Base-by-base conservation (phyloP, 208 protist species). In the Trichomonas gallinae region DNA sequence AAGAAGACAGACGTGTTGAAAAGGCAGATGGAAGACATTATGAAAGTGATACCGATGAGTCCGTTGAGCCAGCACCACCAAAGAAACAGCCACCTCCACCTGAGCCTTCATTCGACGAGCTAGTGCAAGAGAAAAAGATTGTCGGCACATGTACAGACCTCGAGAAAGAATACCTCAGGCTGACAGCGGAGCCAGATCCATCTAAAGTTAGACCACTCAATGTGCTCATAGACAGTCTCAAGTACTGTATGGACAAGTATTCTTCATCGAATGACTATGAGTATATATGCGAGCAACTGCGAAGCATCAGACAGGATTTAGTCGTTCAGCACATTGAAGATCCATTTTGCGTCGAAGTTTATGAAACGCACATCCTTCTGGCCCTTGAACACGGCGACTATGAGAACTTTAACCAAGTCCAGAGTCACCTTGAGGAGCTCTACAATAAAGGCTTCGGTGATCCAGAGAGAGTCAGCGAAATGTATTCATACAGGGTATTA, bases 261-360 rank as follows among this genome's bases (percentile, higher is more conserved):
- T 13, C 45, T 34, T 13, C 45, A 38, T 49, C 17, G 6, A 93
- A 93, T 38, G 87, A 93, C 51, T 93, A 93, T 51, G 87, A 93
- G 4, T 93, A 93, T 26, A 93, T 93, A 17, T 38, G 23, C 6
- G 87, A 93, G 31, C 87, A 93, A 51, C 15, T 93, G 38, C 0
- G 87, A 51, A 93, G 87, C 17, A 93, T 93, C 6, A 48, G 87
- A 51, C 87, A 93, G 51, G 87, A 93, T 40, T 93, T 93, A 51
- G 26, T 38, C 21, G 87, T 93, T 38, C 87, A 93, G 36, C 87
- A 93, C 15, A 93, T 93, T 38, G 87, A 93, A 93, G 87, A 93
- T 36, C 44, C 2, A 38, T 93, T 93, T 36, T 51, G 26, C 15
- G 87, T 93, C 38, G 44, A 34, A 38, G 44, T 93, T 34, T 93